Base-by-base conservation (phyloP, 2,329 filamentous ascomycete species). In the Arthrobotrys sinensis region DNA sequence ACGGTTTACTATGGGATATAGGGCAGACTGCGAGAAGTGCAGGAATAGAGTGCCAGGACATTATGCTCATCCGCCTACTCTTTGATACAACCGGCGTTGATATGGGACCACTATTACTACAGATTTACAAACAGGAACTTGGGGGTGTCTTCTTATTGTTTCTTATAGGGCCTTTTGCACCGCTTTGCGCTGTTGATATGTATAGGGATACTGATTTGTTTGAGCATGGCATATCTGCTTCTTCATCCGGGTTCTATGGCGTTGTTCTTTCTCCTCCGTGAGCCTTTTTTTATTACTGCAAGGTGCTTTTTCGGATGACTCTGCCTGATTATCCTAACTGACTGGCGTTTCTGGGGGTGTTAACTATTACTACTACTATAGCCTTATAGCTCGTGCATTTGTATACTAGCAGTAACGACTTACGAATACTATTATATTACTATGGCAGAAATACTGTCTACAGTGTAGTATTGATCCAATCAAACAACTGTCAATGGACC, bases 1-100 rank as follows among this genome's bases (percentile, higher is more conserved):
- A 3, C 55, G 64, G 11, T 80, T 80, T 32, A 80, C 79, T 46
- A 81, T 81, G 81, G 81, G 80, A 3, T 81, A 77, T 16, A 71
- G 76, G 24, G 68, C 68, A 12, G 80, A 79, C 55, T 81, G 81
- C 43, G 80, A 81, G 50, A 81, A 81, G 76, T 81, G 81, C 36
- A 67, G 80, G 65, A 68, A 79, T 48, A 79, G 78, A 57, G 70
- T 81, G 0, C 80, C 80, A 7, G 80, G 80, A 14, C 80, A 81
- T 53, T 81, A 79, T 21, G 79, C 75, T 19, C 80, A 81, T 57
- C 66, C 73, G n/a, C 73, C 73, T 7, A 57, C 53, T 32, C 32
- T 63, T 68, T 76, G 36, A 63, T 21, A 24, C 21, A 60, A 12
- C 10, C 32, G 32, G 36, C 36, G 36, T 36, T 34, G n/a, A n/a